Conservation (phyloP, 2,329 filamentous ascomycete species). For the Akanthomyces uredinophilus region DNA sequence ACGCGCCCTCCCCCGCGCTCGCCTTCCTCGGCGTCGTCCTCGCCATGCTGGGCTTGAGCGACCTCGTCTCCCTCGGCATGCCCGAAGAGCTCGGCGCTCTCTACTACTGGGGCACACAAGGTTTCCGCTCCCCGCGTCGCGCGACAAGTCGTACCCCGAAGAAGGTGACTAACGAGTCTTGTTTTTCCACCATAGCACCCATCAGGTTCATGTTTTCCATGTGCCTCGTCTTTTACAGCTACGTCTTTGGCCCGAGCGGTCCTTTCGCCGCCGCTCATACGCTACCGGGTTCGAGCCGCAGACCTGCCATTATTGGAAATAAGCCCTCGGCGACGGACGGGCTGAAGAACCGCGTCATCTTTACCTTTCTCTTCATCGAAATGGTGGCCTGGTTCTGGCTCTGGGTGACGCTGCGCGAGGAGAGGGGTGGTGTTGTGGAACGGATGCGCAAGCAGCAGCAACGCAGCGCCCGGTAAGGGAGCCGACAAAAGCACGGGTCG, state of each 20-base stretch:
- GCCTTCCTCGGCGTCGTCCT: constrained; percentile 69
- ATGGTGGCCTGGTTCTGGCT: constrained; percentile 84
- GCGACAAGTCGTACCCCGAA: background rate
- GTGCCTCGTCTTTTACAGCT: constrained; percentile 57
- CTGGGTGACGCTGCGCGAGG: constrained; percentile 65
- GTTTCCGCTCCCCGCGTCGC: constrained; percentile 26
- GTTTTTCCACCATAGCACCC: constrained; percentile 40
- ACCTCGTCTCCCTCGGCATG: constrained; percentile 62
- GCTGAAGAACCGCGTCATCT: constrained; percentile 78
- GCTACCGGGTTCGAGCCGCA: constrained; percentile 24
- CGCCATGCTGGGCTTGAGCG: constrained; percentile 53
- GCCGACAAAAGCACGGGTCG: background rate
- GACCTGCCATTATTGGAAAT: constrained; percentile 28
- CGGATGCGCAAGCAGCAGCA: constrained; percentile 32
- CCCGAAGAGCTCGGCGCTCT: constrained; percentile 60
- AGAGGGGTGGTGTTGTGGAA: constrained; percentile 41
- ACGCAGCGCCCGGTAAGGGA: background rate
- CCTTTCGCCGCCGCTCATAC: constrained; percentile 39
- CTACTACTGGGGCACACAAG: constrained; percentile 62
- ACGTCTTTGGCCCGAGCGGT: constrained; percentile 51
- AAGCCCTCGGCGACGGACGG: constrained; percentile 54
- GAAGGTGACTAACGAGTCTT: constrained; percentile 9
- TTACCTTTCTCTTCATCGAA: constrained; percentile 81
- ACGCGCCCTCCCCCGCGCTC: constrained; percentile 62
- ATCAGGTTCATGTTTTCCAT: constrained; percentile 63